These are phyloP conservation scores for Meira miltonrushii DNA, from an alignment of 1,284 basidiomycete species.

Conservation along the genomic window DNA sequence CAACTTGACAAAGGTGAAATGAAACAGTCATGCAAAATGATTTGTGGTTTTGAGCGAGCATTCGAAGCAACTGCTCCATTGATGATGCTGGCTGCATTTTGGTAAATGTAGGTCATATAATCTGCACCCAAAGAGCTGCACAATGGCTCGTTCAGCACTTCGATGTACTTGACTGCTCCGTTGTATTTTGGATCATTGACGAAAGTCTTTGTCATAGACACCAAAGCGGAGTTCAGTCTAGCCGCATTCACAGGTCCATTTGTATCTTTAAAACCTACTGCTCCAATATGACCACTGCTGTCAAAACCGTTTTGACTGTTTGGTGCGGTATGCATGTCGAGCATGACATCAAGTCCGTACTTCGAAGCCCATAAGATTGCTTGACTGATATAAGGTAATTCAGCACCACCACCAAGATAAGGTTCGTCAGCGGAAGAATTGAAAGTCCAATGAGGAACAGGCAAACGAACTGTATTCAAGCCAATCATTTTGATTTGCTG, in stretches of 20 bases:
- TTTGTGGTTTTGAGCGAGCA: constrained; percentile 40
- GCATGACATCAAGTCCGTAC: constrained; percentile 48
- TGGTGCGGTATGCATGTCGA: constrained; percentile 52
- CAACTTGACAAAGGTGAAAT: constrained; percentile 23
- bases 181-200: constrained; percentile 18
- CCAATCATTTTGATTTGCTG: constrained; percentile 45
- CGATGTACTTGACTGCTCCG: constrained; percentile 22
- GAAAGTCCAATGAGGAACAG: constrained; percentile 10
- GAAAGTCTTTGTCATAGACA: constrained; percentile 8
- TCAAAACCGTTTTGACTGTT: constrained; percentile 24
- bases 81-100: constrained; percentile 42
- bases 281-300: constrained; percentile 9
- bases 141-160: constrained; percentile 10
- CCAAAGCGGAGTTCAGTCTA: constrained; percentile 7
- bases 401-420: constrained; percentile 8
- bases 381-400: constrained; percentile 10
- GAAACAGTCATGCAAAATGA: constrained; percentile 53
- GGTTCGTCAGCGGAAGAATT: constrained; percentile 5
- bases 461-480: constrained; percentile 50
- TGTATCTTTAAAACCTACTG: constrained; percentile 1
- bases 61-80: constrained; percentile 13
- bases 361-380: constrained; percentile 15
- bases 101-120: constrained; percentile 39
- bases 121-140: constrained; percentile 28
- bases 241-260: background rate